Base-by-base conservation (phyloP, 345 rosid genomes). In the Dimocarpus longan region DNA sequence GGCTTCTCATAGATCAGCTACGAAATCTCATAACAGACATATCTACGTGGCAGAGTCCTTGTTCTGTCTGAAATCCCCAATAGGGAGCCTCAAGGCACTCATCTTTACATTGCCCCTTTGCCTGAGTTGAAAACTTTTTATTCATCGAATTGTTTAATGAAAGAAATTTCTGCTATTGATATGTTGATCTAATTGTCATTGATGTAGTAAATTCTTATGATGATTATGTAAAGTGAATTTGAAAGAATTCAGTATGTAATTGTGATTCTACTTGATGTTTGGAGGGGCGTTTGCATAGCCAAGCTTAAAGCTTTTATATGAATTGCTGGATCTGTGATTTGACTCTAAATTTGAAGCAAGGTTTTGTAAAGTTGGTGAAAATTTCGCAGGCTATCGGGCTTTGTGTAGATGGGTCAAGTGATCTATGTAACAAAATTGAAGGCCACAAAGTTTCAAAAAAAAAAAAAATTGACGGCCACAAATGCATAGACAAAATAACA, bases 21-120 rank as follows among this genome's bases (percentile, higher is more conserved):
- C 90, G 95, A 52, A 89, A 90, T 59, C 94, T 96, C 70, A 90
- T 94, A 3, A 81, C 85, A 0, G 98, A 94, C 83, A 84, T 93
- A 78, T 88, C 98, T 5, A 94, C 97, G 19, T 96, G 98, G 97
- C 97, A 96, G 86, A 90, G 95, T 87, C 97, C 99, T 67, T 93
- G 88, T 84, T 86, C 95, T 74, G 84, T 84, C 69, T 89, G 75
- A 90, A 70, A 39, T 40, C 71, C 13, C 37, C 37, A 32, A 2
- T 32, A 32, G 37, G 2, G 37, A 32, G 37, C 54, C 54, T 18
- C 22, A 22, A 66, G 74, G 74, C 69, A 66, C 72, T 68, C 46
- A 56, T 76, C 83, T 70, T 66, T 22, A 32, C 28, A 7, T 76
- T 13, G 18, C n/a, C 24, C 54, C 13, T 69, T 15, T 11, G 32